Base-by-base conservation (phyloP, 2,329 filamentous ascomycete genomes). In the Beauveria sp. region DNA sequence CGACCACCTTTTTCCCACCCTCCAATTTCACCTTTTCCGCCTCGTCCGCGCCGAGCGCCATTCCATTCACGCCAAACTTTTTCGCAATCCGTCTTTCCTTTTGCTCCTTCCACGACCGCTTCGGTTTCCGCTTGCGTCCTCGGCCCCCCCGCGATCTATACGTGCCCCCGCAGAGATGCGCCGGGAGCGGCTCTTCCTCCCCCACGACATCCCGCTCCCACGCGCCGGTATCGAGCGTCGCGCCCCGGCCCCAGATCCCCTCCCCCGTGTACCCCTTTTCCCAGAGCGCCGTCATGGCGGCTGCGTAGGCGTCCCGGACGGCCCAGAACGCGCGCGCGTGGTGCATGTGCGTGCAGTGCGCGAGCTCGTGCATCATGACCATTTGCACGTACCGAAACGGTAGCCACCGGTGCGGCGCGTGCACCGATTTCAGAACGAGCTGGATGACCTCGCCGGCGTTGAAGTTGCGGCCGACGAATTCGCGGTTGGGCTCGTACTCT, bases 361-460 rank as follows among this genome's bases (percentile, higher is more conserved):
- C 91, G 34, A 96, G 78, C 77, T 95, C 90, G 72, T 96, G 91
- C 85, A 96, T 93, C 91, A 96, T 96, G 66, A 96, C 90, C 89
- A 95, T 93, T 74, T 95, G 90, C 18, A 96, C 89, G 69, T 92
- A 91, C 64, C 85, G 80, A 70, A 95, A 92, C 0, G 90, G 89
- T 24, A 96, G 78, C 91, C 91, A 96, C 63, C 77, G 82, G 28
- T 84, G 84, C 0, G 81, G 83, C 5, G 76, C 78, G 10, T 52
- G 51, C 0, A 80, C 82, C 0, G 89, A 85, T 67, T 88, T 88
- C 28, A 96, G 81, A 1, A 96, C 91, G 1, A 96, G 81, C 74
- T 96, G 91, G 56, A 96, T 85, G 42, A 93, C 88, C 72, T 96
- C 91, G 40, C 91, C 92, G 8, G 88, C 89, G 67, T 96, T 96